Conservation (phyloP, 2,329 filamentous ascomycete genomes). For the Ceratocystis lukuohia region DNA sequence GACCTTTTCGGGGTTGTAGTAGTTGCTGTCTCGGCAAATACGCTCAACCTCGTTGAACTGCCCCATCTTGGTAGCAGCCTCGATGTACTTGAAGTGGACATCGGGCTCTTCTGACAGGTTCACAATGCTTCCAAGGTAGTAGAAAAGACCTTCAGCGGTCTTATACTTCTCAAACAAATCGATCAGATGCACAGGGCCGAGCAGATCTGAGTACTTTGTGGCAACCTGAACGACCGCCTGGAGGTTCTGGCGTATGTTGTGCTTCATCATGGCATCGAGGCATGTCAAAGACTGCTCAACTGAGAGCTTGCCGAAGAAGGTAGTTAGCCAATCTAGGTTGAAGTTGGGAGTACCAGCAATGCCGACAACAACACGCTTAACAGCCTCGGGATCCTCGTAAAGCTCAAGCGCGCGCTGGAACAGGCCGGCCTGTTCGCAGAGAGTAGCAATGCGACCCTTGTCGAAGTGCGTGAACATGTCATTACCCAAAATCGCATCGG, state of each 20-base stretch:
- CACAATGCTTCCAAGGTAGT: constrained; percentile 95
- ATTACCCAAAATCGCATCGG: constrained; percentile 93
- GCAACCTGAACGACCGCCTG: constrained; percentile 90
- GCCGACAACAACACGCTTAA: constrained; percentile 83
- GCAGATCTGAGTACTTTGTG: constrained; percentile 93
- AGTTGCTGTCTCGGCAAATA: constrained; percentile 86
- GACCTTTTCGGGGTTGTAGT: constrained; percentile 85
- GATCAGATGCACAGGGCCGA: constrained; percentile 76
- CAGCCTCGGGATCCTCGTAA: constrained; percentile 75
- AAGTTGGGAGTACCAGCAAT: constrained; percentile 72
- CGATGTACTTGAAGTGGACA: constrained; percentile 98
- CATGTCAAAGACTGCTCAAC: constrained; percentile 91
- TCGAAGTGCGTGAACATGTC: constrained; percentile 99
- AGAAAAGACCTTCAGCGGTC: constrained; percentile 91
- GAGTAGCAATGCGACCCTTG: constrained; percentile 69
- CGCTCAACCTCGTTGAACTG: constrained; percentile 95
- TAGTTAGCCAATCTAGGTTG: constrained; percentile 78
- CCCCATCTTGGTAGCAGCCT: constrained; percentile 84
- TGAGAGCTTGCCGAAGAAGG: constrained; percentile 86
- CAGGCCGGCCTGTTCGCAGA: constrained; percentile 88
- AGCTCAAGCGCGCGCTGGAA: constrained; percentile 81
- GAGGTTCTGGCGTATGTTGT: constrained; percentile 93
- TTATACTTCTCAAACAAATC: constrained; percentile 96
- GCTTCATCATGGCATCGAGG: constrained; percentile 89
- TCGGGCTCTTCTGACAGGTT: constrained; percentile 92